phyloP scores from a whole-genome alignment of 768 basidiomycete species.

The Psilocybe sp. region DNA sequence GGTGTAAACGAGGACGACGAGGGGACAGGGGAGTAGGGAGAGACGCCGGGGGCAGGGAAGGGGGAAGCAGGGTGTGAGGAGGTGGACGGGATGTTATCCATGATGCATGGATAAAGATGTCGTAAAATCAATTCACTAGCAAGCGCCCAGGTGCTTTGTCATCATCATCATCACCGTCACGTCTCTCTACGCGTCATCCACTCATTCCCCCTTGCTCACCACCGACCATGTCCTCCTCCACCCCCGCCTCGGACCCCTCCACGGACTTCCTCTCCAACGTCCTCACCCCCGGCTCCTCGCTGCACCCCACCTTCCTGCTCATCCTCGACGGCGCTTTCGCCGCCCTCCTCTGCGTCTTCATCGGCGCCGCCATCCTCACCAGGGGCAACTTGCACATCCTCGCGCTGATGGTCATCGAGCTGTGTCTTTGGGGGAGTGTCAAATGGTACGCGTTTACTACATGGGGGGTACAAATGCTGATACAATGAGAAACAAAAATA shows the following conservation, averaged over 20 bases:
- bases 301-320: conserved; percentile 67
- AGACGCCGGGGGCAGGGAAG: too few relatives aligned
- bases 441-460: conserved; percentile 58
- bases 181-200: too few relatives aligned
- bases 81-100: too few relatives aligned
- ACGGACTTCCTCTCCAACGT: conserved; percentile 49
- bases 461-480: not conserved
- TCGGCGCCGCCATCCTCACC: conserved; percentile 57
- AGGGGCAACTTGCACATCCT: conserved; percentile 67
- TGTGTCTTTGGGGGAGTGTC: conserved; percentile 72
- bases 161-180: too few relatives aligned
- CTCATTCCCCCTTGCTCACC: not conserved
- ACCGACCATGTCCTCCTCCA: conserved; percentile 5
- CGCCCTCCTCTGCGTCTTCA: conserved; percentile 55
- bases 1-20: too few relatives aligned
- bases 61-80: too few relatives aligned
- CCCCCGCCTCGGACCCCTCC: too few relatives aligned
- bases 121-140: too few relatives aligned
- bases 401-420: conserved; percentile 59
- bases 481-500: conserved; percentile 25
- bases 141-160: too few relatives aligned
- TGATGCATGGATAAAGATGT: too few relatives aligned
- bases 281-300: conserved; percentile 71
- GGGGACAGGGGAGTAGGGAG: too few relatives aligned
- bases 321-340: conserved; percentile 61